These are phyloP conservation scores for Fusarium poae DNA, from an alignment of 2,329 filamentous ascomycete genomes.

Conservation along the genomic window DNA sequence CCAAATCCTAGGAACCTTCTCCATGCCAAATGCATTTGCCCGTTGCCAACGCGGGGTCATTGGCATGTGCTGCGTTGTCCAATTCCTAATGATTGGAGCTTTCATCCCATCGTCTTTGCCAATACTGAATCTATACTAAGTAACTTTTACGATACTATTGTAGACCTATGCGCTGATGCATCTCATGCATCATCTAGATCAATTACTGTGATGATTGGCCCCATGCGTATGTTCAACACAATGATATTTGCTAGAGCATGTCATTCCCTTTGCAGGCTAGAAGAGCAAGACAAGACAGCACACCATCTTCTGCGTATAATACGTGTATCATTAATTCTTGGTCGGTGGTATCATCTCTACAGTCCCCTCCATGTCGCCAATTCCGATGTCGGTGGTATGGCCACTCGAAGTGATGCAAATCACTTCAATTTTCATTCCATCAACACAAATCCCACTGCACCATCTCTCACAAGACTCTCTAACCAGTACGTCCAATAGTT, in stretches of 20 bases:
- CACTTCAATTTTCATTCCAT: background rate
- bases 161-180: background rate
- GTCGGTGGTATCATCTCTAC: background rate
- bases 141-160: background rate
- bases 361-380: background rate
- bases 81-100: slow-evolving; percentile 16
- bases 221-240: background rate
- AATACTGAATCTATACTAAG: background rate
- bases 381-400: slow-evolving; percentile 4
- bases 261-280: background rate
- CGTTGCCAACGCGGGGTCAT: slow-evolving; percentile 16
- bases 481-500: slow-evolving; percentile 57
- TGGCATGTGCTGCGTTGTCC: slow-evolving; percentile 21
- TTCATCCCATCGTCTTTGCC: background rate
- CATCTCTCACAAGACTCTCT: background rate
- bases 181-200: background rate
- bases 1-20: slow-evolving; percentile 3
- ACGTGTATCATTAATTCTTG: slow-evolving; percentile 2
- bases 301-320: background rate
- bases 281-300: background rate
- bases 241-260: background rate
- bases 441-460: background rate
- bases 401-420: slow-evolving; percentile 1
- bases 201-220: background rate
- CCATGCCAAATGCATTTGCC: slow-evolving; percentile 16